phyloP scores from a whole-genome alignment of 2,329 filamentous ascomycete species.

The Penicillium brevicompactum region DNA sequence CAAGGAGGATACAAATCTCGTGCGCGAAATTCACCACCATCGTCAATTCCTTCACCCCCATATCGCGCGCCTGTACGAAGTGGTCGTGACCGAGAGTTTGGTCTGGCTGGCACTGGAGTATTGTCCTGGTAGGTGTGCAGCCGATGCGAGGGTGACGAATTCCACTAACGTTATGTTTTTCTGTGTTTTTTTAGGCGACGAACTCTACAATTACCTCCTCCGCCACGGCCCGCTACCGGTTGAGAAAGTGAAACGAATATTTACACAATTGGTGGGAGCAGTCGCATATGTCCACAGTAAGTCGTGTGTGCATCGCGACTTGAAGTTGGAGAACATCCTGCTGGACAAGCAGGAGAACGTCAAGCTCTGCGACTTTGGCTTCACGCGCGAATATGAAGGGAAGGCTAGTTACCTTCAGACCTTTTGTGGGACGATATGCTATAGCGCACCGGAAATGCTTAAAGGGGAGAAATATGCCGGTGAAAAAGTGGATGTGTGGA shows the following conservation, averaged over 20 bases:
- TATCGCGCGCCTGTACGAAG: slow-evolving; percentile 94
- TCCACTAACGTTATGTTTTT: neutral
- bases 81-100: slow-evolving; percentile 91
- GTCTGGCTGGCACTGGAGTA: slow-evolving; percentile 98
- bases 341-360: slow-evolving; percentile 97
- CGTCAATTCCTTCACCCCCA: slow-evolving; percentile 97
- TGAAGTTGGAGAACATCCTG: slow-evolving; percentile 95
- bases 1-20: slow-evolving; percentile 92
- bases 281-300: slow-evolving; percentile 94
- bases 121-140: slow-evolving; percentile 69
- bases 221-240: slow-evolving; percentile 80
- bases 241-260: slow-evolving; percentile 90
- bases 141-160: neutral
- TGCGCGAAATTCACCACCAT: slow-evolving; percentile 97
- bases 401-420: slow-evolving; percentile 94
- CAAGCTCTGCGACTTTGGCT: slow-evolving; percentile 96
- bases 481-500: slow-evolving; percentile 99
- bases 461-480: slow-evolving; percentile 97
- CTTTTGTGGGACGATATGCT: slow-evolving; percentile 96
- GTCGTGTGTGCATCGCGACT: slow-evolving; percentile 91
- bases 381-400: slow-evolving; percentile 95
- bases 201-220: slow-evolving; percentile 94
- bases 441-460: slow-evolving; percentile 97
- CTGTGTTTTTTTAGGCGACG: slow-evolving; percentile 76
- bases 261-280: slow-evolving; percentile 91